Evolutionary conservation across 768 basidiomycete genomes (phyloP), one percentile per base, ranked within the genome.

Genomic region (Russula griseocarnosa): DNA sequence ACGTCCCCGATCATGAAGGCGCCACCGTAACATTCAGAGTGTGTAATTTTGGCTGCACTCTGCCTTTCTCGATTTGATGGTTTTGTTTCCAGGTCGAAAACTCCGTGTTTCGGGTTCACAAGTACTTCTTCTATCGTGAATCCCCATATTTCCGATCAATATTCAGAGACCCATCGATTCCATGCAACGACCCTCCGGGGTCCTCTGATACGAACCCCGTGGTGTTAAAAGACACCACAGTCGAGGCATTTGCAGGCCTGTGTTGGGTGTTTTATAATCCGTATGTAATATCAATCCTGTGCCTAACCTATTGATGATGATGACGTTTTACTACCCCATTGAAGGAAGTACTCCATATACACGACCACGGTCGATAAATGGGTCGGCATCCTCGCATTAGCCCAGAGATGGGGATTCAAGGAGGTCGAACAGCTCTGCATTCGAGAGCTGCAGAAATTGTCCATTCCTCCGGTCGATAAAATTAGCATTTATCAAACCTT

Each of bases 41-140:
- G n/a, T 4, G 55, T 26, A 22, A 44, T 30, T 20, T 49, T 30
- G 1, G 11, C 30, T 34, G 3, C 16, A 5, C 5, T 14, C 8
- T 6, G 5, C 1, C 32, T 38, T 49, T 46, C 30, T 16, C 24
- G 20, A n/a, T 8, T 24, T 58, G 34, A 69, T 20, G 42, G 20
- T 49, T 18, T 22, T 9, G 51, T 40, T 18, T 13, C 42, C 28
- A 88, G 86, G 82, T 83, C 18, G 83, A 85, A 54, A 79, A 84
- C 60, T 72, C 76, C 5, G 73, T 82, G 0, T 88, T 85, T 65
- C 75, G 81, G 0, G 77, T 89, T 0, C 86, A 87, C 62, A 77
- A 81, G 0, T 83, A 81, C 50, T 86, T 87, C 55, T 86, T 89
- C 44, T 77, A 78, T n/a, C 75, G 86, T 0, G 86, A 89, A 57